Conservation (phyloP, 257 asterid species). For the Nicotiana tomentosiformis region DNA sequence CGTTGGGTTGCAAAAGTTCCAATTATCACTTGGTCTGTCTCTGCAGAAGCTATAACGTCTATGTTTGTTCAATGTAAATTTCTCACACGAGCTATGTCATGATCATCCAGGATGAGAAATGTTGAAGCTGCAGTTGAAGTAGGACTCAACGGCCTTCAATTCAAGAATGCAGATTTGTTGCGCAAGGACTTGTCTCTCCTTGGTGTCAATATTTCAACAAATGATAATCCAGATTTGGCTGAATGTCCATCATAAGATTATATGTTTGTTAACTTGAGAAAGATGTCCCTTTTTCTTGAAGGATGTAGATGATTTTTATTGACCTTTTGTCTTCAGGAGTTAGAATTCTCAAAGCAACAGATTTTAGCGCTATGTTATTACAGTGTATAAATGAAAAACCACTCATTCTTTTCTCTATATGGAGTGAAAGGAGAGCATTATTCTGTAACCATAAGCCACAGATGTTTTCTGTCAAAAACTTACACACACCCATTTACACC, state of each 20-base stretch:
- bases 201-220: constrained; percentile 35
- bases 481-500: too few relatives aligned
- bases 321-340: background rate
- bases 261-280: background rate
- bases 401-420: background rate
- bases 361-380: background rate
- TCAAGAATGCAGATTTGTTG: constrained; percentile 54
- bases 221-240: constrained; percentile 20
- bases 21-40: background rate
- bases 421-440: background rate
- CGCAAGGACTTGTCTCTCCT: constrained; percentile 43
- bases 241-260: constrained; percentile 10
- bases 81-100: background rate
- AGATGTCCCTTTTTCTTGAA: background rate
- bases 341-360: background rate
- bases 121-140: constrained; percentile 70
- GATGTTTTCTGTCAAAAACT: background rate
- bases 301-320: background rate
- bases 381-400: background rate
- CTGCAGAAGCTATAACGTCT: background rate
- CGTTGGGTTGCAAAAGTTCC: background rate
- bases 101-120: constrained; percentile 53
- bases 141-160: constrained; percentile 65
- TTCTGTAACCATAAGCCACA: background rate
- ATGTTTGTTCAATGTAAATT: background rate